Conservation (phyloP, 305 asterid genomes). For the Fraxinus velutina region DNA sequence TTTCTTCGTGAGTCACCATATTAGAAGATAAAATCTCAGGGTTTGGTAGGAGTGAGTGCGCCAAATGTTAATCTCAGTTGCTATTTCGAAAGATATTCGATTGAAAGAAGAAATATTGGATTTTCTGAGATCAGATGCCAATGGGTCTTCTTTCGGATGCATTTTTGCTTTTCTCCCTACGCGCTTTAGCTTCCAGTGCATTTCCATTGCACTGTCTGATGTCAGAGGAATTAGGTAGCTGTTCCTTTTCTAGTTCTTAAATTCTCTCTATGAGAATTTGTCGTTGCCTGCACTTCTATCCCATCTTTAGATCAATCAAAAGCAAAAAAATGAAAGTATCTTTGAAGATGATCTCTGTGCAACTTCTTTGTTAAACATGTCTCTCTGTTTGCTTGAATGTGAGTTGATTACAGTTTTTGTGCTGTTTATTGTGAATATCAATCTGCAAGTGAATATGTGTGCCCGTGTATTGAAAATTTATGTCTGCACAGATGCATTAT, state of each 20-base stretch:
- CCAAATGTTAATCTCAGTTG: not conserved
- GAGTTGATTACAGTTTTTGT: not conserved
- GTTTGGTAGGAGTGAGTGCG: not conserved
- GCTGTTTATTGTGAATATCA: not conserved
- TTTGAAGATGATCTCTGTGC: not conserved
- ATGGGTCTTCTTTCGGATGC: not conserved
- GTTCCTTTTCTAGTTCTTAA: not conserved
- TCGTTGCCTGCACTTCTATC: not conserved
- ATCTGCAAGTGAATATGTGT: not conserved
- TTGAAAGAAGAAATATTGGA: not conserved
- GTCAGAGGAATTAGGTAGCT: not conserved
- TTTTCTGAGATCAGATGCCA: not conserved
- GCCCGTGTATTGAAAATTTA: not conserved
- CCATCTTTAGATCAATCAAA: not conserved
- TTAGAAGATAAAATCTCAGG: not conserved
- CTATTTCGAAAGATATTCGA: not conserved
- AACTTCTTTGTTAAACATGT: not conserved
- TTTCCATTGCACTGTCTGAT: not conserved
- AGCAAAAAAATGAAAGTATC: not conserved
- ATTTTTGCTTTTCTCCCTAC: not conserved
- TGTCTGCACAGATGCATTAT: not conserved
- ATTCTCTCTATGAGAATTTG: not conserved
- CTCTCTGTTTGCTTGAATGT: not conserved
- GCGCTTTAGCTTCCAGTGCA: not conserved
- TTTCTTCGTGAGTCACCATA: not conserved